Base-by-base conservation (phyloP, 805 yeast species). In the Nakazawaea anatomiae region DNA sequence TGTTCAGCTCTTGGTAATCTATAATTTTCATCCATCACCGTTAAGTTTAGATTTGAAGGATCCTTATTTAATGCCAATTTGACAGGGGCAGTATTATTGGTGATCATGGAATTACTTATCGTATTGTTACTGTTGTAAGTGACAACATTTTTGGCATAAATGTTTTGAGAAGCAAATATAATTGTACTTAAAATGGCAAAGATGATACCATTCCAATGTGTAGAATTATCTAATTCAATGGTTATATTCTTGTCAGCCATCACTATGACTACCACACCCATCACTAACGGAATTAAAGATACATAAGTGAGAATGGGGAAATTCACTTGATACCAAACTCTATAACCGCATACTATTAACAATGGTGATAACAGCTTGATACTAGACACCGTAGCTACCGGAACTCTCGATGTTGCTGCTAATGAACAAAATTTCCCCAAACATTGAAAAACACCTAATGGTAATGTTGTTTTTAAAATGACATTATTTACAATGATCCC, bases 121-220 rank as follows among this genome's bases (percentile, higher is more conserved):
- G 50, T 51, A 31, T 44, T 61, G 12, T 58, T 56, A n/a, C 63
- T 61, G 49, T 66, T 68, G 57, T 60, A 66, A 38, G 91, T 88
- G 54, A 89, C 78, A 39, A 90, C 82, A 55, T 82, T 84, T 67
- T 90, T 90, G 39, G 94, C 90, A 66, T 88, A 89, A 43, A 90
- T 87, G 62, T 89, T 89, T 61, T 89, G 96, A 2, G 83, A 79
- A 5, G 92, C 96, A 70, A 90, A 89, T 18, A 89, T 80, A 6
- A 86, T 63, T 46, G 91, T 77, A 4, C 94, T 81, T 32, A 80
- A 53, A 8, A 84, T 67, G 10, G 96, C 92, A 60, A 77, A 85
- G 2, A 77, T 32, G n/a, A 88, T 67, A 5, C 97, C 96, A 54
- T 72, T 63, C 42, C 81, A 64, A 56, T 79, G 77, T 9, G 55